Base-by-base conservation (phyloP, 352 stramenopile species). In the Phytophthora palmivora region DNA sequence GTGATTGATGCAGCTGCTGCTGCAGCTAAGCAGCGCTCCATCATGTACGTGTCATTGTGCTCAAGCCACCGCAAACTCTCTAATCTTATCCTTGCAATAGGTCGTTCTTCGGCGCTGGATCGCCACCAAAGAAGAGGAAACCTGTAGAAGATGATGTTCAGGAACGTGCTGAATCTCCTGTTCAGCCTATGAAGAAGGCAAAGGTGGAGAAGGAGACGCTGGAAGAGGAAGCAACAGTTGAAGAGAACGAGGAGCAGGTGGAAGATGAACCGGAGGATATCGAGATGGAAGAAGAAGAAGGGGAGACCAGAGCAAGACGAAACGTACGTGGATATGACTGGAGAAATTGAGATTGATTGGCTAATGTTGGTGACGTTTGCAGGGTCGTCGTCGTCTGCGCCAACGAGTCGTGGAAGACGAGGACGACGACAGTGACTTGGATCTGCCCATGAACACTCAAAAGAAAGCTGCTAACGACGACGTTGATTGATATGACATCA, bases 321-420 rank as follows among this genome's bases (percentile, higher is more conserved):
- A 85, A 22, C 76, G 76, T 88, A 74, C 38, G 76, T 51, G 16
- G 15, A 3, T 36, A 12, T 2, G 32, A 10, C 30, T 41, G 10
- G 9, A 45, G 30, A 48, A 28, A 10, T 2, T 34, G 19, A 42
- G 28, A 47, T 19, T 21, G 16, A 22, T 39, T 52, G n/a, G 19
- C 9, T 58, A 5, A 50, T 38, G 1, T 11, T 52, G 36, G 15
- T 57, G 6, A 9, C n/a, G 6, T 33, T 46, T 71, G 41, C 22
- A 84, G 78, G 82, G 81, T 21, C 79, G 84, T 9, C 69, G 82
- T 50, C 79, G 84, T 53, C 61, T 92, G 4, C 79, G 82, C 6
- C 82, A 90, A 69, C 74, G 79, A 1, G 58, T 89, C 5, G 71
- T 84, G n/a, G 66, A 77, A n/a, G 74, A 88, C 10, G 74, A 89